These are phyloP conservation scores for Coprinopsis cinerea DNA, from an alignment of 768 basidiomycete genomes.

Conservation along the genomic window DNA sequence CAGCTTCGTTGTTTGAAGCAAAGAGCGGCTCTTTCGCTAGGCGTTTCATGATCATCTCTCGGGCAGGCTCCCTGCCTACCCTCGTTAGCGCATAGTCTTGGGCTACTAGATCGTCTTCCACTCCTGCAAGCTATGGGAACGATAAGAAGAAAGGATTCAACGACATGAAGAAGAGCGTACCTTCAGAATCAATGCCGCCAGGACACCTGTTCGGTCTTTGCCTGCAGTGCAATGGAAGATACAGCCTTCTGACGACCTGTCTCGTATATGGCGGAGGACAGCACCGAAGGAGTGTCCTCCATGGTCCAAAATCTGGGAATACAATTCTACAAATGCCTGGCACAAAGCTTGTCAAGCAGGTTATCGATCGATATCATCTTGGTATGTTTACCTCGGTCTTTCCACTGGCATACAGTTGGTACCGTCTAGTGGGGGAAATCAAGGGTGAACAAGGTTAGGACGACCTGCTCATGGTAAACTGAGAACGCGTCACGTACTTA, in stretches of 20 bases:
- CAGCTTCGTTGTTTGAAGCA: constrained; percentile 65
- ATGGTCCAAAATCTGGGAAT: constrained; percentile 75
- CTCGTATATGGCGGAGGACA: constrained; percentile 69
- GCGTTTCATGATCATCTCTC: constrained; percentile 63
- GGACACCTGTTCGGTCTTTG: constrained; percentile 76
- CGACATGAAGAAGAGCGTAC: constrained; percentile 28
- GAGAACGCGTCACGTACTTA: constrained; percentile 45
- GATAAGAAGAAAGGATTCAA: constrained; percentile 2
- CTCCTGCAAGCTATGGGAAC: constrained; percentile 60
- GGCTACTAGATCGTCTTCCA: constrained; percentile 57
- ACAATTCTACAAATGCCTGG: constrained; percentile 76
- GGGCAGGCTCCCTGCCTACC: constrained; percentile 73
- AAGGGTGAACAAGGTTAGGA: not conserved
- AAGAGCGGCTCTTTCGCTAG: constrained; percentile 69
- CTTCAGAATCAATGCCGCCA: constrained; percentile 67
- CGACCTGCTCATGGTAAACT: not conserved
- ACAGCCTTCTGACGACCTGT: constrained; percentile 57
- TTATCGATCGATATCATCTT: constrained; percentile 1
- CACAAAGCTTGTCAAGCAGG: not conserved
- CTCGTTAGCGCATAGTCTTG: constrained; percentile 74
- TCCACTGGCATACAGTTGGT: constrained; percentile 71
- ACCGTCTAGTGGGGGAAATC: constrained; percentile 40
- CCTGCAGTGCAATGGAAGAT: constrained; percentile 84
- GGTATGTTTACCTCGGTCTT: constrained; percentile 57
- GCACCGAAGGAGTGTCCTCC: constrained; percentile 63